Evolutionary conservation across 768 basidiomycete species (phyloP), one percentile per base, ranked within the genome.

Genomic region (Boletellus emodensis): DNA sequence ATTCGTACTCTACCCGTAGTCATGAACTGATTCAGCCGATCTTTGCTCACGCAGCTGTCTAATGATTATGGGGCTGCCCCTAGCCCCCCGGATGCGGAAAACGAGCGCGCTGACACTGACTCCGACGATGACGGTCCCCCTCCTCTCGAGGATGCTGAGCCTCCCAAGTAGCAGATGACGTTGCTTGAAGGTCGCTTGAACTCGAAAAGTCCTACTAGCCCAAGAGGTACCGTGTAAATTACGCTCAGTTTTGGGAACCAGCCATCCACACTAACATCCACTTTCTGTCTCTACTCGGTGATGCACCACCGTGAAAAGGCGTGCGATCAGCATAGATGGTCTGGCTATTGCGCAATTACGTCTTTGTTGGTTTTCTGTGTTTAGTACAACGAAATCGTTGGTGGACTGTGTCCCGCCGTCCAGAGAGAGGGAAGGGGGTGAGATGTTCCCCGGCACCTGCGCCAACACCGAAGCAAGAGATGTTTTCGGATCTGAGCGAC

Each of bases 101-200:
- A n/a, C 10, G 33, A 33, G 12, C 5, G 38, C 24, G 72, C 55
- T 20, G 76, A 61, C 6, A 66, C 63, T 34, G 75, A 76, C 32
- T 60, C 56, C 14, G 62, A 73, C 6, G 83, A 82, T 43, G 86
- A 84, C 37, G 87, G 82, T 44, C 88, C 87, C 49, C 90, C 90
- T 45, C 86, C 89, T 58, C 84, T 92, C 41, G 90, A 91, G 71
- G 81, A 83, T n/a, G 75, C 74, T 28, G 77, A 79, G 60, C 62
- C 72, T 34, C n/a, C 34, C 43, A 44, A 50, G 24, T 53, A 45
- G 42, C 22, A 42, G 46, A 49, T 17, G 13, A 24, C 32, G 24
- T 41, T 38, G 30, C 17, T 38, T 44, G 24, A 18, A 18, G 26
- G 36, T 35, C 30, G 14, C 32, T 4, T 24, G 4, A 7, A 26